These are phyloP conservation scores for Pseudogymnoascus sp. DNA, from an alignment of 2,329 filamentous ascomycete genomes.

Conservation along the genomic window DNA sequence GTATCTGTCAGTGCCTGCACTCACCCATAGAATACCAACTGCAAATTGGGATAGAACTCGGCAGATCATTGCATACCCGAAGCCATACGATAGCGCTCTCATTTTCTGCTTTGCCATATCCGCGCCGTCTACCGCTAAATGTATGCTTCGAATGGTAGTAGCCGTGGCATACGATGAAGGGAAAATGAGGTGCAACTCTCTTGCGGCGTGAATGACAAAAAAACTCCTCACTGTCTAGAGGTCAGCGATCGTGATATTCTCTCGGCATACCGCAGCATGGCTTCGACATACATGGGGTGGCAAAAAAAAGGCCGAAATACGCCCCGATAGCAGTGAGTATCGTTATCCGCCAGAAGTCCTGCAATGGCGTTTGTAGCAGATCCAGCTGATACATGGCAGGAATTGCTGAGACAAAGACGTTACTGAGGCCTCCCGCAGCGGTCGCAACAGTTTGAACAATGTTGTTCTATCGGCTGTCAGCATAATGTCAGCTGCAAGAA, in stretches of 20 bases:
- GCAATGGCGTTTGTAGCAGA: conserved; percentile 23
- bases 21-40: conserved; percentile 34
- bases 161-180: conserved; percentile 36
- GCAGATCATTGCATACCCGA: conserved; percentile 31
- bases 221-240: conserved; percentile 34
- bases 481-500: conserved; percentile 19
- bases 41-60: conserved; percentile 37
- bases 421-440: conserved; percentile 35
- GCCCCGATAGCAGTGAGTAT: conserved; percentile 14
- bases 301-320: conserved; percentile 34
- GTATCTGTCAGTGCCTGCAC: not conserved
- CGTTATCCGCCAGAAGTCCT: conserved; percentile 13
- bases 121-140: conserved; percentile 33
- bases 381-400: conserved; percentile 36
- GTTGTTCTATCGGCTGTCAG: conserved; percentile 38
- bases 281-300: not conserved
- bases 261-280: not conserved
- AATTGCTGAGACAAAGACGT: conserved; percentile 36
- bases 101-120: conserved; percentile 34
- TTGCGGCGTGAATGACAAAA: conserved; percentile 31
- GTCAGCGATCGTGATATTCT: conserved; percentile 17
- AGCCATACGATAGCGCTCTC: conserved; percentile 32
- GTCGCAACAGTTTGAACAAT: conserved; percentile 38
- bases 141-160: conserved; percentile 38
- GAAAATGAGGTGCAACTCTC: conserved; percentile 34